Percentiles rank a stretch among this genome's conserved stretches.
Conservation (phyloP, 164 flowering plant genomes). For the Nymphaea thermarum region DNA sequence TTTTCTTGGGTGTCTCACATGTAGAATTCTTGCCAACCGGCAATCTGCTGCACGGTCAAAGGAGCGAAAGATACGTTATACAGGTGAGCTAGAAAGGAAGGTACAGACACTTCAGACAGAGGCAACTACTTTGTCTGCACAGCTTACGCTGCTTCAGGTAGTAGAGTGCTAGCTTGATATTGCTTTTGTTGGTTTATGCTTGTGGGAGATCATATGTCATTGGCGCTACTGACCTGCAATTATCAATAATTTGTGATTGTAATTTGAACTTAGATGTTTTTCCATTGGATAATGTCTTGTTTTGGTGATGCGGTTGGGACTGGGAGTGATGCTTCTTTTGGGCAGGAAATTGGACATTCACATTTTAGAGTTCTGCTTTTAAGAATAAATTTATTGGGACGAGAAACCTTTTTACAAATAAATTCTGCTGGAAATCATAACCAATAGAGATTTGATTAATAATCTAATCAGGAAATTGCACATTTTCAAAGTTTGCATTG, state of each 20-base stretch:
- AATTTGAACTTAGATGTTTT: too few species aligned
- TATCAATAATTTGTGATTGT: not conserved
- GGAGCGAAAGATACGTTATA: constrained; percentile 77
- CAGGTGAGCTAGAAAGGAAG: constrained; percentile 19
- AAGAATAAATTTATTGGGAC: too few species aligned
- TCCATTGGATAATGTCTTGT: not conserved
- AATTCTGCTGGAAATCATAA: too few species aligned
- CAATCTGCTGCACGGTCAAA: constrained; percentile 95
- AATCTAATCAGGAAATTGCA: too few species aligned
- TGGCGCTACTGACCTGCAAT: not conserved
- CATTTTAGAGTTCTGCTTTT: too few species aligned
- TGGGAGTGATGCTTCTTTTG: not conserved
- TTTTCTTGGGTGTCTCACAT: not conserved
- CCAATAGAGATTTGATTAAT: too few species aligned
- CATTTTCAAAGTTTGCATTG: too few species aligned
- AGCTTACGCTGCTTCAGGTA: constrained; percentile 76
- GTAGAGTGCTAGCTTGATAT: not conserved
- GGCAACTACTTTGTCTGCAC: constrained; percentile 17
- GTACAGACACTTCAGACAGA: constrained; percentile 17
- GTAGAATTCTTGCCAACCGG: constrained; percentile 88
- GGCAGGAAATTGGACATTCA: not conserved
- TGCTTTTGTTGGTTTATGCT: not conserved
- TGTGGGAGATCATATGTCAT: not conserved
- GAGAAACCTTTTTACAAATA: too few species aligned
- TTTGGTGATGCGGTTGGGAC: not conserved